Base-by-base conservation (phyloP, 2,329 filamentous ascomycete genomes). In the Arthroderma sp. region DNA sequence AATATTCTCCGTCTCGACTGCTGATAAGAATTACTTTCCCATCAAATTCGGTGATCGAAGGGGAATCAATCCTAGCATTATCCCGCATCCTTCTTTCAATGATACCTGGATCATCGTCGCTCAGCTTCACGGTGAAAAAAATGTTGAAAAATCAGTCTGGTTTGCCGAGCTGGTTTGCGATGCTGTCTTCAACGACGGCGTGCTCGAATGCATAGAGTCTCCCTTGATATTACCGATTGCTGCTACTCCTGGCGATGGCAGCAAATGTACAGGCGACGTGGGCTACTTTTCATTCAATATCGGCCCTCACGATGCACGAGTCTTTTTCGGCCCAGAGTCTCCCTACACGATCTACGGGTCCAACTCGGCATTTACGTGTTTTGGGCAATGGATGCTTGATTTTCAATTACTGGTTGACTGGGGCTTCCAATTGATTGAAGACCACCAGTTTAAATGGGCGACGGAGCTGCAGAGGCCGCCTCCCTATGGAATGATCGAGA, bases 231-330 rank as follows among this genome's bases (percentile, higher is more conserved):
- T 77, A 0, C 69, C 71, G 6, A 68, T 77, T 40, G 58, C 64
- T 1, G 59, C 69, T 0, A 75, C 73, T 0, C 49, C 56, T 0
- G 62, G 61, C 6, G 61, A 62, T 6, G 61, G 60, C 6, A 61
- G 58, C 8, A 64, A 67, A 5, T 78, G 74, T 52, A 51, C 60
- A 4, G 69, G 64, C 1, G 61, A 72, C 2, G 48, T 73, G 4
- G 57, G 55, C 1, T 64, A 61, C 45, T 61, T 74, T 38, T 58
- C 53, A 30, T 50, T 69, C 45, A 72, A 66, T 47, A 54, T 68
- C 11, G 77, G 77, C 0, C 75, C 76, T 0, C 75, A 75, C 50
- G 77, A 80, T 52, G 74, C 74, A 1, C 66, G 76, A 4, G 69
- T 76, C 6, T 75, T 79, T 51, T 71, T 70, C 46, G 74, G 73